Base-by-base conservation (phyloP, 1,284 basidiomycete genomes). In the Phaffia rhodozyma region DNA sequence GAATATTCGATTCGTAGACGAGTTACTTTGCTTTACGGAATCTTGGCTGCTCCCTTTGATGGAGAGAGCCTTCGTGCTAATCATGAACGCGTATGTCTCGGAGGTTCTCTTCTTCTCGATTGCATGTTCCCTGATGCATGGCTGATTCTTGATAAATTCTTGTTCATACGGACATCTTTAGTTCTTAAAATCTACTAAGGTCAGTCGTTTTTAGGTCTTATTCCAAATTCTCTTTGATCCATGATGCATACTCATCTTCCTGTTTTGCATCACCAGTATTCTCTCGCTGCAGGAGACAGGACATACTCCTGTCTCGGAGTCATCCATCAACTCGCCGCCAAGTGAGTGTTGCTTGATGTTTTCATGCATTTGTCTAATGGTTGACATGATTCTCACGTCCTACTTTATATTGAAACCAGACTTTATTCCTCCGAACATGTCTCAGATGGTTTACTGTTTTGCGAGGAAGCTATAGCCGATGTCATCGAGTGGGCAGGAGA, bases 251-350 rank as follows among this genome's bases (percentile, higher is more conserved):
- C 30, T 30, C 2, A 34, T 52, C 48, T 49, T 13, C 23, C 60
- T 61, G 29, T 16, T 9, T 9, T 68, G 83, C 83, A 9, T 74
- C 83, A 34, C 38, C 82, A 84, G 69, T 83, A 82, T 68, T 84
- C 84, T 0, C 79, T 82, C 59, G 83, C 82, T 64, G 82, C 84
- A 29, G 85, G 85, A 34, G 85, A 86, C 70, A 79, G 82, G 82
- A 54, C 58, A 3, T 65, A 61, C 32, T 55, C 59, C 11, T 56
- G 23, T 32, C 61, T 65, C 50, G 43, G 48, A 16, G 29, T 52
- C 5, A 51, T 65, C 13, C 62, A 64, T 27, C 30, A 52, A 11
- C 63, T 65, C 7, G 47, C 43, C 2, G 48, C 58, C 5, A 54
- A 43, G 38, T 43, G 38, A 43, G 38, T 43, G 16, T 43, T 43